phyloP scores from a whole-genome alignment of 257 asterid genomes.

The Gentiana straminea region DNA sequence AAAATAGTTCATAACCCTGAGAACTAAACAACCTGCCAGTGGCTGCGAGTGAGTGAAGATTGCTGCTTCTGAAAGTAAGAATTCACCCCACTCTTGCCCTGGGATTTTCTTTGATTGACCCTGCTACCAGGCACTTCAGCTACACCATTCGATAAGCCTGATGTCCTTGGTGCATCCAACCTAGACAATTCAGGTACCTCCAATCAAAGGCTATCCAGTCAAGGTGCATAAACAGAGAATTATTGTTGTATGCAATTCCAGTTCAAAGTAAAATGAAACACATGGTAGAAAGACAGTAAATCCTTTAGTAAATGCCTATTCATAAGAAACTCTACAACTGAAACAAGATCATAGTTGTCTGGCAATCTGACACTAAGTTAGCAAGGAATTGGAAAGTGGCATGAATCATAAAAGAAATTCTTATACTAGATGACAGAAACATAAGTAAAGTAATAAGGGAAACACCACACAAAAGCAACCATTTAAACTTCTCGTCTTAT shows the following conservation, averaged over 20 bases:
- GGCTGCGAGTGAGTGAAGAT: constrained; percentile 61
- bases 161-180: constrained; percentile 37
- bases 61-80: constrained; percentile 80
- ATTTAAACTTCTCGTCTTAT: not conserved
- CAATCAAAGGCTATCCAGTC: not conserved
- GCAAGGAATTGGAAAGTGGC: no score
- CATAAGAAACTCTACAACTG: not conserved
- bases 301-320: no score
- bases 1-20: constrained; percentile 1
- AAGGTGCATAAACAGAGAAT: not conserved
- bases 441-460: no score
- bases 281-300: no score
- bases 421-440: no score
- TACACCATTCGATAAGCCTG: constrained; percentile 27
- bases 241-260: not conserved
- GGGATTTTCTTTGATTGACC: constrained; percentile 33
- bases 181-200: constrained; percentile 19
- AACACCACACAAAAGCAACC: not conserved
- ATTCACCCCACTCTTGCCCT: constrained; percentile 53
- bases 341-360: not conserved
- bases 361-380: no score
- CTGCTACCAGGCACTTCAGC: constrained; percentile 24
- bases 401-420: no score
- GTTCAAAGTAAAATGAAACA: not conserved
- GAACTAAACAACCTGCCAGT: constrained; percentile 81